phyloP scores from a whole-genome alignment of 371 early-diverging fungal genomes.

The Mortierella sp. region DNA sequence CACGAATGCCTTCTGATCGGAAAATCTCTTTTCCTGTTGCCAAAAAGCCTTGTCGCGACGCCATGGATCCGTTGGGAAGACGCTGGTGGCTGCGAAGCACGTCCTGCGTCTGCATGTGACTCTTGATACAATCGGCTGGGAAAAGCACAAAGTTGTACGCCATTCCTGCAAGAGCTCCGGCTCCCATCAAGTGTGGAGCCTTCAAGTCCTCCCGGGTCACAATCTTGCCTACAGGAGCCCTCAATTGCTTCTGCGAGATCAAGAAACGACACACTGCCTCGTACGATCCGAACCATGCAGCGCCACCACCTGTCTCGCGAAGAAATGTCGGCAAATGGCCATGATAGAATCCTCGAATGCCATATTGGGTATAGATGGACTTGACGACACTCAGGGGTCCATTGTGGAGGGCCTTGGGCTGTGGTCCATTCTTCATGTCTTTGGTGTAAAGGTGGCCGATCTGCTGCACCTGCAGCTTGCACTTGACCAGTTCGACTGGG shows the following conservation, averaged over 20 bases:
- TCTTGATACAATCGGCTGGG: constrained; percentile 96
- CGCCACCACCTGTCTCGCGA: constrained; percentile 93
- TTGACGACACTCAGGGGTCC: constrained; percentile 83
- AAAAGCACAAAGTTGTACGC: constrained; percentile 90
- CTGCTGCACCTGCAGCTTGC: constrained; percentile 93
- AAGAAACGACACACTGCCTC: constrained; percentile 78
- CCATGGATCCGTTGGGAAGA: constrained; percentile 6
- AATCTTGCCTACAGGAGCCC: constrained; percentile 23
- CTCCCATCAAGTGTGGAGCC: constrained; percentile 78
- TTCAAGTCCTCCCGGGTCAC: constrained; percentile 69
- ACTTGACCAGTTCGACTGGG: constrained; percentile 96
- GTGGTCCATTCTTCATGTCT: constrained; percentile 19
- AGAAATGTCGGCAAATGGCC: constrained; percentile 91
- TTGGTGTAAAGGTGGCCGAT: constrained; percentile 58
- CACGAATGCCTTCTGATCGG: constrained; percentile 79
- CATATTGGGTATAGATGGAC: constrained; percentile 75
- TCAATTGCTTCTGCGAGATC: constrained; percentile 58
- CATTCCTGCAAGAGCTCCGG: constrained; percentile 95
- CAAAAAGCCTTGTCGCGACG: constrained; percentile 54
- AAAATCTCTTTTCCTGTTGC: constrained; percentile 79
- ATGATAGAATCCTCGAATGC: constrained; percentile 85
- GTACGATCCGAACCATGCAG: constrained; percentile 96
- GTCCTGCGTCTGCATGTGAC: constrained; percentile 91
- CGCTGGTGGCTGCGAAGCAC: constrained; percentile 53
- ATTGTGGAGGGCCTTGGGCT: constrained; percentile 51